These are phyloP conservation scores for Conticribra weissflogii DNA, from an alignment of 108 stramenopile genomes.

Conservation along the genomic window DNA sequence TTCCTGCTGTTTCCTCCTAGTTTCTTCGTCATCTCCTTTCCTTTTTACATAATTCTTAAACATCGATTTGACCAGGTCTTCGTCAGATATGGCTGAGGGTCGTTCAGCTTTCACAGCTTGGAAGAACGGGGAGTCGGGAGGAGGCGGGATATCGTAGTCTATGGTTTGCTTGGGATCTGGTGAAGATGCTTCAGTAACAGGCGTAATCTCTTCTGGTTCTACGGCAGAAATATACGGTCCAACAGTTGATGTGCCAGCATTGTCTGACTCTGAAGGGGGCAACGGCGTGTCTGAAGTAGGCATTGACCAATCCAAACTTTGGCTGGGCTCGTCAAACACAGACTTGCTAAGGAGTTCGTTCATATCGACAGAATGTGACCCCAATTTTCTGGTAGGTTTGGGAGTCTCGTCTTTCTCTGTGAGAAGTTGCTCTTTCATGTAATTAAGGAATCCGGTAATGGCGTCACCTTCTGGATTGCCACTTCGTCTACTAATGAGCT, in stretches of 20 bases:
- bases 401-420: slow-evolving; percentile 16
- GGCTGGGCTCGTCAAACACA: neutral
- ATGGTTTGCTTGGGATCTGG: neutral
- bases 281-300: neutral
- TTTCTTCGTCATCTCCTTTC: slow-evolving; percentile 29
- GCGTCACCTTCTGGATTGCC: slow-evolving; percentile 19
- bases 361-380: neutral
- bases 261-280: no score
- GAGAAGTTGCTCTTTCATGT: slow-evolving; percentile 29
- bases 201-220: no score
- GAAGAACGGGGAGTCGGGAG: slow-evolving; percentile 51
- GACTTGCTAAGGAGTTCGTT: neutral
- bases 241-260: no score
- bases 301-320: neutral
- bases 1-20: slow-evolving; percentile 56
- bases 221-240: no score
- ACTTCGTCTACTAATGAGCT: slow-evolving; percentile 22
- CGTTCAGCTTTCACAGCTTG: neutral
- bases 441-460: slow-evolving; percentile 23
- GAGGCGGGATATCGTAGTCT: slow-evolving; percentile 1
- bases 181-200: neutral
- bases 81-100: neutral
- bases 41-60: slow-evolving; percentile 58
- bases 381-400: neutral
- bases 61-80: slow-evolving; percentile 18